Conservation (phyloP, 2,329 filamentous ascomycete genomes). For the Penicillium brasilianum region DNA sequence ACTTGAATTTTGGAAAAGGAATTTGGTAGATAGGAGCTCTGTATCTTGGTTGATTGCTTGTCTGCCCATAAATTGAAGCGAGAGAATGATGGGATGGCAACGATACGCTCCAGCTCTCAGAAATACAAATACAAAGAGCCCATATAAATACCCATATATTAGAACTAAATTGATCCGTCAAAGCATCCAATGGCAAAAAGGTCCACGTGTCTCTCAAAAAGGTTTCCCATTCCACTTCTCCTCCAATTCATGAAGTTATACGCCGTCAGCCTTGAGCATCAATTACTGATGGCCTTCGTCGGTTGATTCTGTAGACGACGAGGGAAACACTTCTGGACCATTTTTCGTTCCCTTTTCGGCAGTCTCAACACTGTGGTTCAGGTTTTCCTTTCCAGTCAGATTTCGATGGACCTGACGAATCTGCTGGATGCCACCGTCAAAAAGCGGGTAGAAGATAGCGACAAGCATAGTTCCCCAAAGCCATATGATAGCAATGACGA, state of each 20-base stretch:
- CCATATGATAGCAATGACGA: constrained; percentile 59
- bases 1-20: no score
- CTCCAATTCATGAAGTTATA: not conserved
- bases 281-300: not conserved
- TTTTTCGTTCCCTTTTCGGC: not conserved
- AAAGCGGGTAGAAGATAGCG: constrained; percentile 56
- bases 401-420: constrained; percentile 30
- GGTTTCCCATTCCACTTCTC: no score
- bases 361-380: not conserved
- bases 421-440: constrained; percentile 51
- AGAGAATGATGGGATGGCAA: no score
- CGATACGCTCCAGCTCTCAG: no score
- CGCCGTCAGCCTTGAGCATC: not conserved
- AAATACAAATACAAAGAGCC: no score
- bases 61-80: no score
- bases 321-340: not conserved
- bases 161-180: no score
- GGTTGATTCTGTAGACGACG: constrained; percentile 14
- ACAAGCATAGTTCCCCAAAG: constrained; percentile 58
- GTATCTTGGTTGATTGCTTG: no score
- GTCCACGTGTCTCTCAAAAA: no score
- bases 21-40: no score
- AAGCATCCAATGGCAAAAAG: no score
- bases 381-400: not conserved
- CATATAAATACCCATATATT: no score